Evolutionary conservation across 2,329 filamentous ascomycete genomes (phyloP), one percentile per base, ranked within the genome.

Genomic region (Blastomyces gilchristii): DNA sequence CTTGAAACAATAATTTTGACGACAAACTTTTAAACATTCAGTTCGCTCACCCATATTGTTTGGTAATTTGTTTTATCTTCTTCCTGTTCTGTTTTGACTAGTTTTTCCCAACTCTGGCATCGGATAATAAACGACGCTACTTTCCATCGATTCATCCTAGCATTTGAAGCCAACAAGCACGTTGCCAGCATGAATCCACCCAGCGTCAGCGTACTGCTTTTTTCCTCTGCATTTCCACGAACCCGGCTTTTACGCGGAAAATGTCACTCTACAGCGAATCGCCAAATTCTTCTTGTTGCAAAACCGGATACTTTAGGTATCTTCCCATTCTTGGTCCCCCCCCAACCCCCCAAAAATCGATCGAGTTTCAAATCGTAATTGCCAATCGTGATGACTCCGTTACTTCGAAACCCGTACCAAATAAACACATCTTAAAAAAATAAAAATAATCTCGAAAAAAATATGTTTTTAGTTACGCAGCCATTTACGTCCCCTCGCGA

Each of bases 51-150:
- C n/a, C 34, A 22, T 2, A 5, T 22, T 39, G 2, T 41, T 57
- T 39, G 39, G 25, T 57, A 57, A n/a, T 57, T 41, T 56, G 31
- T 41, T 41, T 57, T 22, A 16, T 18, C 43, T 18, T 41, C 54
- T 57, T 39, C 39, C 54, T 52, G 22, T 16, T 31, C 49, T 16
- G 5, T 52, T 52, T 52, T 31, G 49, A 52, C 49, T 52, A 52
- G 49, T 52, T 52, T 52, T 52, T 52, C 12, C 54, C n/a, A 57
- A 39, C 54, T 28, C 54, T 57, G 41, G 34, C 54, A 57, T 41
- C 39, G 34, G 41, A 41, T 39, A 57, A 57, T 22, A 22, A 39
- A 57, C 34, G 18, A 28, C 34, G 54, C 11, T 41, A 39, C 34
- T 41, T 39, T 57, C 54, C 34, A 25, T 39, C 54, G 39, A 57